Conservation (phyloP, 2,329 filamentous ascomycete genomes). For the Dichotomopilus funicola region DNA sequence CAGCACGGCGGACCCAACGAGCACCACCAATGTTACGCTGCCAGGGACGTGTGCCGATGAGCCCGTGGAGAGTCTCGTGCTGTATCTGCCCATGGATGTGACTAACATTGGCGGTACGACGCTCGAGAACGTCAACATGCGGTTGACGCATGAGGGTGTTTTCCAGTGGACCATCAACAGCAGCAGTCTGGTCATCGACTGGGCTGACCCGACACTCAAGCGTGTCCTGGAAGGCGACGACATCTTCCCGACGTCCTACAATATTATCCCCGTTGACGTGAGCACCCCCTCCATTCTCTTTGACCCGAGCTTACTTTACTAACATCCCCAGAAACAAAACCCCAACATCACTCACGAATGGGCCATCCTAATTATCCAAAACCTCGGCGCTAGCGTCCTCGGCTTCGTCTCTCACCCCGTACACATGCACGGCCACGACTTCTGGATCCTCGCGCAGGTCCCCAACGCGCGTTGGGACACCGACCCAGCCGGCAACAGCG, state of each 20-base stretch:
- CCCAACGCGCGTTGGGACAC: slow-evolving; percentile 23
- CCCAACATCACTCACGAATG: slow-evolving; percentile 25
- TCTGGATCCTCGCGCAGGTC: slow-evolving; percentile 31
- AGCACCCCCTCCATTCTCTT: background rate
- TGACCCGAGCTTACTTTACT: background rate
- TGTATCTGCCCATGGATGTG: no score
- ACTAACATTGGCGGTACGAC: no score
- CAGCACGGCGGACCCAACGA: no score
- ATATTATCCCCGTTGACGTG: slow-evolving; percentile 26
- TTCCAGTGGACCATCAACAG: slow-evolving; percentile 46
- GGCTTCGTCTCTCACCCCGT: slow-evolving; percentile 31
- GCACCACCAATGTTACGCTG: no score
- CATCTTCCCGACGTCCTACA: slow-evolving; percentile 25
- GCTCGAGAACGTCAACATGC: no score
- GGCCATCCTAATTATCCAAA: slow-evolving; percentile 27
- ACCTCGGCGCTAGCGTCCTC: slow-evolving; percentile 3
- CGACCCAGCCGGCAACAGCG: slow-evolving; percentile 1
- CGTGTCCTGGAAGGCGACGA: slow-evolving; percentile 25
- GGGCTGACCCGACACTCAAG: slow-evolving; percentile 39
- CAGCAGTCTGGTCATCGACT: slow-evolving; percentile 41
- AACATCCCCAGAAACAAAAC: background rate
- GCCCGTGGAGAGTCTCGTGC: no score
- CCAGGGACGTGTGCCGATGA: no score
- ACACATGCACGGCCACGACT: slow-evolving; percentile 41
- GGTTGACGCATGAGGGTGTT: no score